phyloP scores from a whole-genome alignment of 2,329 filamentous ascomycete genomes.

The Zarea fungicola region DNA sequence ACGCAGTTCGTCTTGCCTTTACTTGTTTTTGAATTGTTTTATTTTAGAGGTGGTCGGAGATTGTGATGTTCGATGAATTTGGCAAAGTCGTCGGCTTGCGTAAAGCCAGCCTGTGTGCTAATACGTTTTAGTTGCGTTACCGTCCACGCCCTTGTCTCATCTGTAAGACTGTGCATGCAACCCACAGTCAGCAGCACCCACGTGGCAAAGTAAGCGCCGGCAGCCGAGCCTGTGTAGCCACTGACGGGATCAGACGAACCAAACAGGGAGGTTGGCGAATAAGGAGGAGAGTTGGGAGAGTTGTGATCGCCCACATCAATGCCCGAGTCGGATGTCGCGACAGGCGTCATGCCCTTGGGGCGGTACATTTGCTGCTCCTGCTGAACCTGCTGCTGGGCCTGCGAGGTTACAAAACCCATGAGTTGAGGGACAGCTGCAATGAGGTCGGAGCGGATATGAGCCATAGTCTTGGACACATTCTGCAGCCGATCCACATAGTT shows the following conservation, averaged over 20 bases:
- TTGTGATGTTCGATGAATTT: constrained; percentile 10
- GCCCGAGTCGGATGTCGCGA: constrained; percentile 8
- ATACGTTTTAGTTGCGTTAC: constrained; percentile 10
- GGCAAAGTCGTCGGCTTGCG: constrained; percentile 12
- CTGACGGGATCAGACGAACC: constrained; percentile 7
- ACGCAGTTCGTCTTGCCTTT: neutral
- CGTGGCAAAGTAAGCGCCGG: constrained; percentile 9
- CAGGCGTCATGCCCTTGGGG: constrained; percentile 9
- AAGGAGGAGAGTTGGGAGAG: neutral
- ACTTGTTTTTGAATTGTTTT: too few relatives aligned
- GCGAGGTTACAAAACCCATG: constrained; percentile 13
- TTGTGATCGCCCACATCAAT: constrained; percentile 7
- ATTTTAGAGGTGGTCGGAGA: constrained; percentile 12
- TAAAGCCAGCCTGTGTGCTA: constrained; percentile 11
- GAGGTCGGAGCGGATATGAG: constrained; percentile 7
- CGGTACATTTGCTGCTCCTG: constrained; percentile 13
- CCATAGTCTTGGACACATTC: constrained; percentile 11
- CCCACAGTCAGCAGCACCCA: constrained; percentile 12
- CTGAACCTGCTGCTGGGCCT: constrained; percentile 13
- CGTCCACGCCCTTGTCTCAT: constrained; percentile 12
- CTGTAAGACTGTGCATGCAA: constrained; percentile 14
- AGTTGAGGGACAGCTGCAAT: constrained; percentile 11
- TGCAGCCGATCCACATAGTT: constrained; percentile 12
- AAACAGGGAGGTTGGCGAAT: constrained; percentile 10
- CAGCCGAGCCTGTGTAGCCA: constrained; percentile 8